phyloP scores from a whole-genome alignment of 306 rosid species.

The Gillenia trifoliata region DNA sequence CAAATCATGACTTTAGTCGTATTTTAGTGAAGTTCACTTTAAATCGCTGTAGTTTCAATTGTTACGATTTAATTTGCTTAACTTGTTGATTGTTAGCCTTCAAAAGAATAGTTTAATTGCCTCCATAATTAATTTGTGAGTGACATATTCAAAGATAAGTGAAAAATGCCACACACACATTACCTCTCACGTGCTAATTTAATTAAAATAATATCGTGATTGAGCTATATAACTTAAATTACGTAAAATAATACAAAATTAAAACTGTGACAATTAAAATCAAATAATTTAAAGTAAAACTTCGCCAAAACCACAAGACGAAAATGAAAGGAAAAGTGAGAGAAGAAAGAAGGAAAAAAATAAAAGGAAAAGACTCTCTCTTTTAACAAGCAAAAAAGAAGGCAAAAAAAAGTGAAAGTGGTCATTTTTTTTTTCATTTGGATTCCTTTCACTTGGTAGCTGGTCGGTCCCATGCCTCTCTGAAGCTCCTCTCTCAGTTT shows the following conservation, averaged over 20 bases:
- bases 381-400: constrained; percentile 32
- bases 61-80: not conserved
- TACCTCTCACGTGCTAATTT: too few species aligned
- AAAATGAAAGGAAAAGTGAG: too few species aligned
- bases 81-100: not conserved
- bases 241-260: too few species aligned
- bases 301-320: too few species aligned
- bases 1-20: not conserved
- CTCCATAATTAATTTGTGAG: not conserved
- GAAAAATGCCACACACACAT: too few species aligned
- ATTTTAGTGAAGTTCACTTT: not conserved
- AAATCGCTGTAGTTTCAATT: too few species aligned
- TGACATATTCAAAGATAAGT: too few species aligned
- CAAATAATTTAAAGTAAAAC: too few species aligned
- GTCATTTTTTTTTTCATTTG: constrained; percentile 31
- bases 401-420: constrained; percentile 21
- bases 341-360: constrained; percentile 11
- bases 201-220: too few species aligned
- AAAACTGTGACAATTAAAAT: too few species aligned
- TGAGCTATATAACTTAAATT: too few species aligned
- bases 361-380: constrained; percentile 40
- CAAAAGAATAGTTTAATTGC: not conserved
- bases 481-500: not conserved
- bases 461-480: constrained; percentile 22
- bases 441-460: constrained; percentile 21